Conservation (phyloP, 2,329 filamentous ascomycete species). For the Aspergillus fijiensis region DNA sequence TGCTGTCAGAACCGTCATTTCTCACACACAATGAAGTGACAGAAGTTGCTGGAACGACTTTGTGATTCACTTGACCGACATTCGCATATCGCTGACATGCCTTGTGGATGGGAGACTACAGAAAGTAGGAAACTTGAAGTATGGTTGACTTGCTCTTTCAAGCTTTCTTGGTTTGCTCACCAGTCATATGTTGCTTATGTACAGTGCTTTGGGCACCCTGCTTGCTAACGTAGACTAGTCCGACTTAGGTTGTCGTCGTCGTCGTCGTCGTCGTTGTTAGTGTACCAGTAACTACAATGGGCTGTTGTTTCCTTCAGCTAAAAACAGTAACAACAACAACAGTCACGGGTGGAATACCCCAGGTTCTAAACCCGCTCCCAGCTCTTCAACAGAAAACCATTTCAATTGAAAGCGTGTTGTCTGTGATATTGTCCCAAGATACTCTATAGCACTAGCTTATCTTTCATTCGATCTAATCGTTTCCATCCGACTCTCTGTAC, state of each 20-base stretch:
- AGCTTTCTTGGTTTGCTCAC: neutral
- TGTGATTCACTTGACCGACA: neutral
- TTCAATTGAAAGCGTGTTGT: neutral
- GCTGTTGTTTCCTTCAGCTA: neutral
- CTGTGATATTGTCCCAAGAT: neutral
- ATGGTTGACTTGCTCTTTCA: neutral
- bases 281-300: neutral
- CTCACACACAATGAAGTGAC: too few relatives aligned
- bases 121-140: neutral
- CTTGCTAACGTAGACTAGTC: neutral
- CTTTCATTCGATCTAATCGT: conserved; percentile 1
- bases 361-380: too few relatives aligned
- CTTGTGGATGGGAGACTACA: too few relatives aligned
- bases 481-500: too few relatives aligned
- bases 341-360: neutral
- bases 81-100: neutral
- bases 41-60: too few relatives aligned
- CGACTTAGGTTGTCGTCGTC: neutral
- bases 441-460: neutral
- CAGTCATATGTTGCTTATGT: too few relatives aligned
- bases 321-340: neutral
- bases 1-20: too few relatives aligned
- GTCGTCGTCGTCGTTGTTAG: neutral
- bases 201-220: neutral
- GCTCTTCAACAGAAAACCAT: neutral